These are phyloP conservation scores for Trametes maxima DNA, from an alignment of 768 basidiomycete species.

Conservation along the genomic window DNA sequence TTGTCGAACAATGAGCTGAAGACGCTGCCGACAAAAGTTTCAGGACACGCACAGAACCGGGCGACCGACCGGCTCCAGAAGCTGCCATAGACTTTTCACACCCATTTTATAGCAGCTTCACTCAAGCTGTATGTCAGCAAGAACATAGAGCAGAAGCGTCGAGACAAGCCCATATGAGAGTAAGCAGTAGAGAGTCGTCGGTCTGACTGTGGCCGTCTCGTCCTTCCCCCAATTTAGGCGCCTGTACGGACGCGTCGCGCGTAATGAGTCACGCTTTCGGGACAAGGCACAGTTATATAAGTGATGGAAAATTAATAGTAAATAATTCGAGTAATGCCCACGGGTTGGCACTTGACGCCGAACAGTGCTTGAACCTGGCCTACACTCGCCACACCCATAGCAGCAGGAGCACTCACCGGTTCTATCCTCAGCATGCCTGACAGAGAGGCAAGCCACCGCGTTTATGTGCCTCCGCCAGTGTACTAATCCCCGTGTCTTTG, in stretches of 20 bases:
- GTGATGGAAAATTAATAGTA: too few species aligned
- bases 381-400: neutral
- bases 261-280: slow-evolving; percentile 17
- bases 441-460: slow-evolving; percentile 5
- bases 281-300: neutral
- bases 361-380: neutral
- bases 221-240: neutral
- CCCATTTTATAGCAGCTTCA: slow-evolving; percentile 60
- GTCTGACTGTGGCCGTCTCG: neutral
- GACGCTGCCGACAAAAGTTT: neutral
- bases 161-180: slow-evolving; percentile 14
- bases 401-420: neutral
- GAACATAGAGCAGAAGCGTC: neutral
- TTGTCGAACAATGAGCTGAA: neutral
- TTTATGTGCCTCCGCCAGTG: neutral
- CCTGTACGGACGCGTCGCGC: slow-evolving; percentile 17
- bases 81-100: slow-evolving; percentile 95
- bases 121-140: neutral
- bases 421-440: slow-evolving; percentile 10
- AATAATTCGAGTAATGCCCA: neutral
- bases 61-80: slow-evolving; percentile 90
- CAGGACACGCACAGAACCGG: slow-evolving; percentile 78
- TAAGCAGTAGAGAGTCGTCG: neutral
- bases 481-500: neutral
- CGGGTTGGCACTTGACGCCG: neutral